Evolutionary conservation across 371 early-diverging fungal species (phyloP).

Genomic region (Rhizomucor pusillus): DNA sequence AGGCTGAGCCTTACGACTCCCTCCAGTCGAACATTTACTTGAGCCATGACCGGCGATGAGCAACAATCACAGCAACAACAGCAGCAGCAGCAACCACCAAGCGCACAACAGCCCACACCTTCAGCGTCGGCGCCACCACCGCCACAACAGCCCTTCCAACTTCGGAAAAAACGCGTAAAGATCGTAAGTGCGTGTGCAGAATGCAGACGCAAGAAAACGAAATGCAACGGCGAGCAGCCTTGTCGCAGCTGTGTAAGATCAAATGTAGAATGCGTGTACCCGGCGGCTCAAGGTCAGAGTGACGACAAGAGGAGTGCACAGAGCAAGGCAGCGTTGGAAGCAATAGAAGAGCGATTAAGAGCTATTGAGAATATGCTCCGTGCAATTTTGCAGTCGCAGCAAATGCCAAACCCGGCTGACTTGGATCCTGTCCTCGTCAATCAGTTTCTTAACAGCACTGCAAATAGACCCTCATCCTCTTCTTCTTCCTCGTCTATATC

Average conservation of each 20-base stretch:
- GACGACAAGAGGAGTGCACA: conserved; percentile 30
- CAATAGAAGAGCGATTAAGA: conserved; percentile 35
- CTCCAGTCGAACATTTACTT: too few species aligned
- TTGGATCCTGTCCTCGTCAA: conserved; percentile 18
- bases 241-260: conserved; percentile 62
- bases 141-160: conserved; percentile 8
- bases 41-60: too few species aligned
- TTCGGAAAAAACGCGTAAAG: conserved; percentile 57
- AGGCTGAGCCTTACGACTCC: too few species aligned
- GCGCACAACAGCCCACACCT: background rate
- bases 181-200: conserved; percentile 60
- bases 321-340: conserved; percentile 31
- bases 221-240: conserved; percentile 60
- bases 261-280: conserved; percentile 46
- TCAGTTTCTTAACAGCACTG: conserved; percentile 20
- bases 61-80: too few species aligned
- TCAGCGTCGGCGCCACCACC: background rate
- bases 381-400: conserved; percentile 20
- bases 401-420: conserved; percentile 9
- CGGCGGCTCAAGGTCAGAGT: conserved; percentile 21
- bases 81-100: too few species aligned
- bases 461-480: conserved; percentile 8
- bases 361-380: conserved; percentile 38
- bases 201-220: conserved; percentile 54
- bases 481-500: conserved; percentile 15